Base-by-base conservation (phyloP, 2,329 filamentous ascomycete genomes). In the Aureobasidium musti region DNA sequence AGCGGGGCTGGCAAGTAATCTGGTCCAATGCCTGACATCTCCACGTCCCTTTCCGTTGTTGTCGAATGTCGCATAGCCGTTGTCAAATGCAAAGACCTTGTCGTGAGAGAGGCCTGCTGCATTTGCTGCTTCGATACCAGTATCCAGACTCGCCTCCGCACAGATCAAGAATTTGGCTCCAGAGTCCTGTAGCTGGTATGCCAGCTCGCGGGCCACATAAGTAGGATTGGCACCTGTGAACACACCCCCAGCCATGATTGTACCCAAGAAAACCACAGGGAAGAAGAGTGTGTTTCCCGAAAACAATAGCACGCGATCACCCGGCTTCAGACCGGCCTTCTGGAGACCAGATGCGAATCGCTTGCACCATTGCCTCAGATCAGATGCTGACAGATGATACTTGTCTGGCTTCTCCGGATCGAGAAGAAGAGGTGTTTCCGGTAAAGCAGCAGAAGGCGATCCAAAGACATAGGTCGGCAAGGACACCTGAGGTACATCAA, bases 181-280 rank as follows among this genome's bases (percentile, higher is more conserved):
- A 66, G 87, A 89, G 75, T 94, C 89, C 57, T 85, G 82, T 41
- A 95, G 80, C 76, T 95, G 91, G 75, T 91, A 89, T 7, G 87
- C 89, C 53, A 96, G 77, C 76, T 95, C 91, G 23, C 89, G 81
- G 0, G 86, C 80, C 0, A 91, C 87, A 71, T 87, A 92, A 5
- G 82, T 82, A 0, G 89, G 89, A 68, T 91, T 92, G 1, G 89
- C 89, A 30, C 90, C 91, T 0, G 88, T 90, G 78, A 94, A 94
- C 64, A 94, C 80, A 1, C 89, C 90, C 4, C 90, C 90, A 0
- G 91, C 89, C 86, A 92, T 92, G 60, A 92, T 81, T 23, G 90
- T 82, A 19, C 91, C 91, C 76, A 92, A 82, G 64, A 93, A 86
- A 1, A 91, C 80, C 0, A 86, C 81, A 0, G 91, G 89, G 73